phyloP scores from a whole-genome alignment of 768 basidiomycete species.

The Termitomyces sp. region DNA sequence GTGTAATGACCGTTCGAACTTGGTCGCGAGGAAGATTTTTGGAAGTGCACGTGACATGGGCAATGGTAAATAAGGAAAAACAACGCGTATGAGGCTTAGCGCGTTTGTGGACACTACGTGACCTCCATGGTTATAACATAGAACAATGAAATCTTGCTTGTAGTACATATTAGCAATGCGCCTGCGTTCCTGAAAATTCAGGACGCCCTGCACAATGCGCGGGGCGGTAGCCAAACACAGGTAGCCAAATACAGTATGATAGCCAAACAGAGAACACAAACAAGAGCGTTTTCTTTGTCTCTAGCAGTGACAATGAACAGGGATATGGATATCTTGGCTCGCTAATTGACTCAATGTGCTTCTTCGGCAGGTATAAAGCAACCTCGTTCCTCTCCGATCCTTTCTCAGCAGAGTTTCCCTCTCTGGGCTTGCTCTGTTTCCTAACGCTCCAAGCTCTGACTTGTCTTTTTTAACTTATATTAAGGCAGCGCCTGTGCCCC shows the following conservation, averaged over 20 bases:
- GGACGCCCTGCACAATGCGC: neutral
- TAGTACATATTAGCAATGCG: neutral
- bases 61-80: conserved; percentile 11
- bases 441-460: conserved; percentile 2
- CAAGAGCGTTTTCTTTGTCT: conserved; percentile 12
- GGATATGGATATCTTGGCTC: neutral
- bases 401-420: conserved; percentile 17
- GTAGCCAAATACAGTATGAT: conserved; percentile 12
- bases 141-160: neutral
- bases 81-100: conserved; percentile 8
- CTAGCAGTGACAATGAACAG: conserved; percentile 14
- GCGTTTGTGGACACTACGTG: neutral
- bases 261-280: conserved; percentile 20
- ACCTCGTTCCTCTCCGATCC: conserved; percentile 11
- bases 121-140: neutral
- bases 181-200: neutral
- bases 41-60: conserved; percentile 8
- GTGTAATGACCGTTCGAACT: neutral
- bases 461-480: conserved; percentile 19
- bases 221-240: neutral
- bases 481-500: conserved; percentile 36
- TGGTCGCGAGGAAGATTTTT: conserved; percentile 2
- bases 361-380: conserved; percentile 29
- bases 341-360: neutral
- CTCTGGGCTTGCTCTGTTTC: conserved; percentile 19